Percentiles rank a stretch among this genome's conserved stretches.
Conservation (phyloP, 345 rosid species). For the Luvunga scandens region DNA sequence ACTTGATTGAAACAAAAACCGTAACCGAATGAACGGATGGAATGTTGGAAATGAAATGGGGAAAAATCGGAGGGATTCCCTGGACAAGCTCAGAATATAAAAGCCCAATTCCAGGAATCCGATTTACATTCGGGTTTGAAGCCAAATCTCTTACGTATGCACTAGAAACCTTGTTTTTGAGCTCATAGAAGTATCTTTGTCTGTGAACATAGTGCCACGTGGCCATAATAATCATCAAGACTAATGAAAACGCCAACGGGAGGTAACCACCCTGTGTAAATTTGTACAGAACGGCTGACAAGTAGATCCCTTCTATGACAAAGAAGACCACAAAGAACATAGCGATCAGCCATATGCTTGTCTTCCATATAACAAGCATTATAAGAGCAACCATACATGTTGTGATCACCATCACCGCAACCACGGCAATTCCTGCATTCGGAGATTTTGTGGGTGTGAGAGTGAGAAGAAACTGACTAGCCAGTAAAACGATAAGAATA, state of each 20-base stretch:
- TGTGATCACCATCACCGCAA: constrained; percentile 61
- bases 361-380: constrained; percentile 76
- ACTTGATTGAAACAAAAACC: constrained; percentile 66
- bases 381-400: constrained; percentile 54
- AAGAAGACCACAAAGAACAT: constrained; percentile 42
- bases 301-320: constrained; percentile 37
- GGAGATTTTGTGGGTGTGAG: too few relatives aligned
- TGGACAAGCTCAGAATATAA: constrained; percentile 74
- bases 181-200: constrained; percentile 48
- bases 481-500: too few relatives aligned
- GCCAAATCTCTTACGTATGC: constrained; percentile 41
- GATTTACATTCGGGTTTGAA: constrained; percentile 30
- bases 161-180: constrained; percentile 53
- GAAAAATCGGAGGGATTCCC: constrained; percentile 71
- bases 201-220: constrained; percentile 65
- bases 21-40: constrained; percentile 64
- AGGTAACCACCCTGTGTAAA: constrained; percentile 60
- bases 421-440: constrained; percentile 58
- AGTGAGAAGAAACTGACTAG: too few relatives aligned
- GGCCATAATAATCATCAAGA: constrained; percentile 54
- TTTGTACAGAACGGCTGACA: constrained; percentile 57
- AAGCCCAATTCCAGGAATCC: constrained; percentile 67
- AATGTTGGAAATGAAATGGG: constrained; percentile 57
- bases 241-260: constrained; percentile 40
- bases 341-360: constrained; percentile 33